Base-by-base conservation (phyloP, 1,284 basidiomycete genomes). In the Cystobasidium sp. region DNA sequence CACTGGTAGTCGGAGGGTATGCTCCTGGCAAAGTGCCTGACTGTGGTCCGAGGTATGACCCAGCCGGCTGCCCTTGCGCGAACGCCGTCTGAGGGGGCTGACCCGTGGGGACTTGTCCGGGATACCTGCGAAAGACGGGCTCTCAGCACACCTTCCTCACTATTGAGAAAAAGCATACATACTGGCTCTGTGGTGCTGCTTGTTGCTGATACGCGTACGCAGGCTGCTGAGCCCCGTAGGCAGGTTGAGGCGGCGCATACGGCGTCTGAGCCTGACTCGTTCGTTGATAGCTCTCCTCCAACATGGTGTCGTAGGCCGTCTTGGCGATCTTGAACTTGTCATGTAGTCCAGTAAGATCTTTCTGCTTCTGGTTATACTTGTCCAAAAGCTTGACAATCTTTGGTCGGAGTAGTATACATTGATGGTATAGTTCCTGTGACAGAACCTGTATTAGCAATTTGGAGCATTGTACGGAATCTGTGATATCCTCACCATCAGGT, bases 341-440 rank as follows among this genome's bases (percentile, higher is more conserved):
- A 68, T 77, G 76, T 52, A 81, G 76, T 22, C 75, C 64, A 3
- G 76, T 67, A 20, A 81, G 67, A 31, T 81, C 80, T 51, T 78
- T 86, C 84, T 96, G 95, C 84, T 96, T 94, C 80, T 92, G 94
- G 55, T 84, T 83, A 83, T 99, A 99, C 84, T 96, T 96, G 81
- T 97, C 94, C 79, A 99, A 97, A 69, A 99, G 84, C 79, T 93
- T 93, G 77, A 96, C 93, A 77, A 99, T 97, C 86, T 94, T 94
- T 2, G 94, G 93, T 74, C 96, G 87, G 63, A 98, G 84, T 1
- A 89, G 87, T 86, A 99, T 93, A 79, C 91, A 91, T 16, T 89
- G 88, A 75, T 94, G 89, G 83, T 99, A 98, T 69, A 98, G 84
- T 81, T 97, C 94, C 89, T 93, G 78, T 41, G 61, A 14, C 18